Base-by-base conservation (phyloP, 2,329 filamentous ascomycete genomes). In the Sordariomycetes sp. region DNA sequence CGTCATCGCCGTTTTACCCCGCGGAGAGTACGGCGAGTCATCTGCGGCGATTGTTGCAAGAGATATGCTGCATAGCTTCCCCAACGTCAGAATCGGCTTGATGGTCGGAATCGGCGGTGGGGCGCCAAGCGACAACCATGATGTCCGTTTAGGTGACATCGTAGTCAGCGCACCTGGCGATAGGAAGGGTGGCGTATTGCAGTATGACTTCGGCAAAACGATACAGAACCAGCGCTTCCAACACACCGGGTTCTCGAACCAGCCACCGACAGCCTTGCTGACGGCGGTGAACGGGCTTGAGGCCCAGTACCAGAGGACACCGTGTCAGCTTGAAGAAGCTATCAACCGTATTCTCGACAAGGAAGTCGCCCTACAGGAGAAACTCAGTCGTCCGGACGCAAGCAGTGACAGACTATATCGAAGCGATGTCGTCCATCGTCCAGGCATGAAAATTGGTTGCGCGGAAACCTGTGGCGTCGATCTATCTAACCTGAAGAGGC, bases 21-120 rank as follows among this genome's bases (percentile, higher is more conserved):
- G 8, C 6, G 68, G 63, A 14, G 56, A 63, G 7, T 68, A 69
- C 35, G 70, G 70, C 1, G 64, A 61, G 3, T 58, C 10, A 2
- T 59, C 62, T n/a, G 68, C 69, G 0, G 65, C 68, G 1, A 62
- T n/a, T 7, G 69, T 68, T 2, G 69, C 65, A 0, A 61, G 48
- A 12, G 58, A 67, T 40, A 67, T 72, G 64, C 46, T 67, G 0
- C 62, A 57, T 3, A 70, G 62, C 55, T 72, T 70, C 48, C 63
- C 64, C 0, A 65, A 66, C 3, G 51, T 74, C 5, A 59, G 63
- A 20, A 59, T 71, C 11, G 65, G 65, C 1, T 54, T 72, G 4
- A 64, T 73, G 61, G 69, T 72, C 1, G 70, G 70, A 24, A 66
- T 71, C 2, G 70, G 65, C 0, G 71, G 71, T 6, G 72, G 71